Evolutionary conservation across 2,329 filamentous ascomycete genomes (phyloP).

Genomic region (Trichoderma sp.): DNA sequence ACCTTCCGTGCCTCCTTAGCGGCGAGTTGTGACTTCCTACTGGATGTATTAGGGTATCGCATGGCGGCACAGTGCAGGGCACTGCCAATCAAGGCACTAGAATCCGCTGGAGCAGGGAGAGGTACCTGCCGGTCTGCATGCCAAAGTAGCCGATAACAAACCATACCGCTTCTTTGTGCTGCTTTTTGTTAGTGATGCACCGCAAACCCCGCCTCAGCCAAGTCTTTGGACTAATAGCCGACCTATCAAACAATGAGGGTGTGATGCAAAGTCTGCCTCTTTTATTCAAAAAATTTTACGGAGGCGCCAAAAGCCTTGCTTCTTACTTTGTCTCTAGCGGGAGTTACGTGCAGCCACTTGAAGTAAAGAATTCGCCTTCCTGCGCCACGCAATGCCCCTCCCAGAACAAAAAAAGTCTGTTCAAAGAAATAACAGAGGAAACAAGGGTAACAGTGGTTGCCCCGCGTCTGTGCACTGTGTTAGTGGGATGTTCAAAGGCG

Average conservation of each 20-base stretch:
- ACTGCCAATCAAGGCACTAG: conserved; percentile 11
- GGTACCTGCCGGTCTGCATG: background rate
- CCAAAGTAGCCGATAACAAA: conserved; percentile 12
- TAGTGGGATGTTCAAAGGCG: conserved; percentile 25
- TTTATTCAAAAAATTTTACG: background rate
- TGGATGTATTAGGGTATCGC: conserved; percentile 23
- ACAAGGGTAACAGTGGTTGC: conserved; percentile 14
- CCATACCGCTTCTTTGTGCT: too few relatives aligned
- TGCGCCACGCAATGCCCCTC: background rate
- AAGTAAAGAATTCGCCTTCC: background rate
- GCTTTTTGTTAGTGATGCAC: background rate
- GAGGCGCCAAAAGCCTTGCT: background rate
- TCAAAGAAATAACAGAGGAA: background rate
- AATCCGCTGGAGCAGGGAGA: background rate
- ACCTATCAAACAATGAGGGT: conserved; percentile 11
- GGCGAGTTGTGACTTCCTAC: conserved; percentile 26
- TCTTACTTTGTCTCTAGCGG: conserved; percentile 9
- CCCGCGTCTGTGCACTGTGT: conserved; percentile 4
- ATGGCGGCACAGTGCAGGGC: conserved; percentile 18
- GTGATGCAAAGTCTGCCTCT: conserved; percentile 22
- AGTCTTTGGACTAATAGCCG: conserved; percentile 4
- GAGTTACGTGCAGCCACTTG: background rate
- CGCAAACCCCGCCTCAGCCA: conserved; percentile 14
- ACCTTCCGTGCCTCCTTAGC: conserved; percentile 28
- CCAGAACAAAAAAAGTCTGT: background rate